phyloP scores from a whole-genome alignment of 345 rosid species.

The Aquilaria yunnanensis region DNA sequence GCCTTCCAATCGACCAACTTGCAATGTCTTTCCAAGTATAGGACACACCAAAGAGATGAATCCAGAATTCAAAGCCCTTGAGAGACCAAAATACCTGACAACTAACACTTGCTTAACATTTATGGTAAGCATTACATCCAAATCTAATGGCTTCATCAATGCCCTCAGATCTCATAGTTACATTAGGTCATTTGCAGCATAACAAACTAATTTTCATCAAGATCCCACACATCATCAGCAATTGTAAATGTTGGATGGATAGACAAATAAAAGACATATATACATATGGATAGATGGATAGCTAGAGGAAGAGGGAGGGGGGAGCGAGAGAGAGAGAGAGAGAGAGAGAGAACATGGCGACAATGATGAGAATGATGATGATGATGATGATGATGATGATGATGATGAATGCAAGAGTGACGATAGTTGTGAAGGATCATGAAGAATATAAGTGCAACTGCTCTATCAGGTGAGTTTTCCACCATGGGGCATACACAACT shows the following conservation, averaged over 20 bases:
- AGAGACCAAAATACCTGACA: no score
- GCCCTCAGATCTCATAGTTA: slow-evolving; percentile 29
- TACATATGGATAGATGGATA: not conserved
- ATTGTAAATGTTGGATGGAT: not conserved
- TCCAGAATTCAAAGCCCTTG: no score
- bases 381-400: not conserved
- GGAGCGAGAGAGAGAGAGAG: slow-evolving; percentile 6
- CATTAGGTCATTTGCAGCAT: slow-evolving; percentile 12
- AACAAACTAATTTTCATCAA: slow-evolving; percentile 3
- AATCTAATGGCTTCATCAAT: not conserved
- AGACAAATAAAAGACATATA: not conserved
- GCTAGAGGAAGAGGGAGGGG: not conserved
- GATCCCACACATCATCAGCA: slow-evolving; percentile 11
- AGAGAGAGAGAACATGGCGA: slow-evolving; percentile 5
- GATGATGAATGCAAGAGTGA: not conserved
- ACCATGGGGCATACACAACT: slow-evolving; percentile 13
- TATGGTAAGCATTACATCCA: no score
- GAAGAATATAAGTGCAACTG: not conserved
- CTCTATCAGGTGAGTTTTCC: slow-evolving; percentile 14
- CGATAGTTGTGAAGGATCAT: slow-evolving; percentile 2
- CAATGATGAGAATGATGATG: not conserved
- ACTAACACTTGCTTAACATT: no score
- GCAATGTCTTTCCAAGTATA: no score
- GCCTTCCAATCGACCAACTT: no score
- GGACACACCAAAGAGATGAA: no score